Evolutionary conservation across 2,329 filamentous ascomycete genomes (phyloP), one percentile per base, ranked within the genome.

Genomic region (Epichloe hybrida): DNA sequence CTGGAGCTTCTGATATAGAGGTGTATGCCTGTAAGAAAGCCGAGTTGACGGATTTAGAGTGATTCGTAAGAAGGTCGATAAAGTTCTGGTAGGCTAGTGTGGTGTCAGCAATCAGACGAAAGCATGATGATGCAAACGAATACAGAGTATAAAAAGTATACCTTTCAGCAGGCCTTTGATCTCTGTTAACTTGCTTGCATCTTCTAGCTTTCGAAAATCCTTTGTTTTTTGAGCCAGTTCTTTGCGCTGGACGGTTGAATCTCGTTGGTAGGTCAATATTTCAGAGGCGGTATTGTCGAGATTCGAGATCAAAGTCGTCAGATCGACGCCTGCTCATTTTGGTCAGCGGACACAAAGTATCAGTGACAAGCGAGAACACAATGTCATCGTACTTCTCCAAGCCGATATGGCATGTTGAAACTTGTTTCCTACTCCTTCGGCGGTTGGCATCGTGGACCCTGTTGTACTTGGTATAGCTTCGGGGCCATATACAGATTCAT

Each of bases 171-270:
- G 71, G 39, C 81, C 81, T 69, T 97, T 98, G 71, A 95, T 82
- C 66, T 98, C 93, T 5, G 75, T 74, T 50, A 98, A 71, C 67
- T 97, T 98, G 51, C 79, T 80, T 11, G 84, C 72, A 72, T 98
- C 89, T 59, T 97, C 91, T 11, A 95, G 77, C 66, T 96, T 97
- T 54, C 90, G 78, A 60, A 97, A 98, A 61, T 97, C 91, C 63
- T 98, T 98, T 1, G 93, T 98, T 75, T 96, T 96, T 64, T 96
- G 90, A n/a, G 94, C 93, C 20, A 98, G 74, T 54, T 98, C 94
- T 65, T 98, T 98, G 49, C 93, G 80, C 66, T 98, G 91, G 0
- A 96, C 84, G 4, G 95, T 85, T n/a, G 91, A 88, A 67, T 97
- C 93, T 60, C 90, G 81, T 64, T 98, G 94, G 64, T 95, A 89